phyloP scores from a whole-genome alignment of 352 stramenopile genomes.

The Phytopythium chamaehyphon region DNA sequence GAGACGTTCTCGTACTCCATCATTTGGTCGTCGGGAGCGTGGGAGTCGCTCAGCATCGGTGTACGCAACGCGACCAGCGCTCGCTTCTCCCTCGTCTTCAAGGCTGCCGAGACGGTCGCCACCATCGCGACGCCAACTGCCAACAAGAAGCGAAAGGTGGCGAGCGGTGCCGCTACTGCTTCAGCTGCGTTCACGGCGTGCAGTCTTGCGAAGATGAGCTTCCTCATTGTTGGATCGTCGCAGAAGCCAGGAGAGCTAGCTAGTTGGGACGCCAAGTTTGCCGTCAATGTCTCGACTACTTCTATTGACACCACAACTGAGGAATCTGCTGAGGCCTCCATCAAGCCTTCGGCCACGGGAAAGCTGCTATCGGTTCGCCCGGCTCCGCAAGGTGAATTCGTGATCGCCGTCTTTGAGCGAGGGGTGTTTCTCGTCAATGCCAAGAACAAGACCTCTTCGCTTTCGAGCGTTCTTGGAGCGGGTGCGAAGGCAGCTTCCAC shows the following conservation, averaged over 20 bases:
- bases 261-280: conserved; percentile 75
- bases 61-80: conserved; percentile 9
- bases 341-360: conserved; percentile 25
- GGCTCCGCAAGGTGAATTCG: conserved; percentile 46
- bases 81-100: conserved; percentile 36
- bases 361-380: conserved; percentile 46
- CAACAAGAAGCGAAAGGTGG: conserved; percentile 72
- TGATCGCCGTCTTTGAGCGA: conserved; percentile 62
- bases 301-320: conserved; percentile 28
- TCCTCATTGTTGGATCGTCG: conserved; percentile 42
- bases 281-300: conserved; percentile 52
- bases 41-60: conserved; percentile 37
- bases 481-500: conserved; percentile 7
- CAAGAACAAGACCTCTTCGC: conserved; percentile 65
- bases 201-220: conserved; percentile 46
- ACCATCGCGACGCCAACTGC: conserved; percentile 11
- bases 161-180: conserved; percentile 2
- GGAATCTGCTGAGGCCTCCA: conserved; percentile 15
- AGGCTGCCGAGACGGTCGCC: conserved; percentile 32
- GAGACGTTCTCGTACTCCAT: conserved; percentile 70
- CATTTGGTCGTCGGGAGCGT: conserved; percentile 49
- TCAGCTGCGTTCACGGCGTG: conserved; percentile 27
- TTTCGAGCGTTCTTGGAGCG: conserved; percentile 64
- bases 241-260: conserved; percentile 36
- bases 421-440: conserved; percentile 63